Conservation (phyloP, 129 eudicot genomes). For the Kitagawia praeruptora region DNA sequence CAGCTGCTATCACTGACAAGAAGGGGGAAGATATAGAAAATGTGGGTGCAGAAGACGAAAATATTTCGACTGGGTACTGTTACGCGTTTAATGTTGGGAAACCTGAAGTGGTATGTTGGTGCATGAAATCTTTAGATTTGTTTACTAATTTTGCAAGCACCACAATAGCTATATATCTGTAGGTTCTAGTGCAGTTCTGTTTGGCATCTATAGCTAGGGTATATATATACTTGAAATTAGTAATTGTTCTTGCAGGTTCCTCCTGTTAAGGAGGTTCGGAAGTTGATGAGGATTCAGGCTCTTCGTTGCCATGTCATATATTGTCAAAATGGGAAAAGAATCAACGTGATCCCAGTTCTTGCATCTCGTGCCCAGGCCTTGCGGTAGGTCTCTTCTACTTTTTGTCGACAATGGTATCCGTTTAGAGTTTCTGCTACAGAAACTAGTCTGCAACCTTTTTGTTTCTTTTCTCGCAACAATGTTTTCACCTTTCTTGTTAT, state of each 20-base stretch:
- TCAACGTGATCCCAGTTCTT: conserved; percentile 82
- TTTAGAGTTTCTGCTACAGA: background rate
- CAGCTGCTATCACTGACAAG: conserved; percentile 51
- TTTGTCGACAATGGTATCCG: background rate
- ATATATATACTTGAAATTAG: background rate
- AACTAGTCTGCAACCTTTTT: background rate
- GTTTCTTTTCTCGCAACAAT: background rate
- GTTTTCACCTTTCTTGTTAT: background rate
- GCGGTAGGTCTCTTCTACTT: conserved; percentile 26
- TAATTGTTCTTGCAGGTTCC: conserved; percentile 51
- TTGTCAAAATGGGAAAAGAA: conserved; percentile 79
- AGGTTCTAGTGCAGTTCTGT: background rate
- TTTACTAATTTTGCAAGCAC: background rate
- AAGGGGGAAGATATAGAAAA: conserved; percentile 53
- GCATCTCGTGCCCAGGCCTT: conserved; percentile 91
- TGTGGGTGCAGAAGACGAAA: conserved; percentile 68
- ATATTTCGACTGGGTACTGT: conserved; percentile 76
- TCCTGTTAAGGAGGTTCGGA: conserved; percentile 75
- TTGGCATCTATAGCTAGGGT: background rate
- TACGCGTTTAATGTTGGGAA: conserved; percentile 75
- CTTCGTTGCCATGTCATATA: conserved; percentile 83
- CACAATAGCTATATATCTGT: background rate
- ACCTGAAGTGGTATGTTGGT: conserved; percentile 56
- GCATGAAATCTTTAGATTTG: background rate
- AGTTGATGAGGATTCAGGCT: conserved; percentile 87